Evolutionary conservation across 371 early-diverging fungal species (phyloP).

Genomic region (Rhizopus arrhizus): DNA sequence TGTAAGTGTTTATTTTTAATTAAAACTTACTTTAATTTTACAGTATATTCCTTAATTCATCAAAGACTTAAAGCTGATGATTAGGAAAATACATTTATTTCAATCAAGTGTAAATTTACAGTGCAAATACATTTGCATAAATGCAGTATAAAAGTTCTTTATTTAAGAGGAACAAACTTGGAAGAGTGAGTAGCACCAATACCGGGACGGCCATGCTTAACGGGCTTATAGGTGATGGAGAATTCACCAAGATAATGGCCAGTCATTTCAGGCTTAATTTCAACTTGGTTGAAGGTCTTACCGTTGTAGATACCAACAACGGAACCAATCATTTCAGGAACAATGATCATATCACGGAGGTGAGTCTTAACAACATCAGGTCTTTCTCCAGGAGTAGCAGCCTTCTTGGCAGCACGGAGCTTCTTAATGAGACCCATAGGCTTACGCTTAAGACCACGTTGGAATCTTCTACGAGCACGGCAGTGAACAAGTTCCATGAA

Average conservation of each 20-base stretch:
- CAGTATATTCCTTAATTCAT: too few relatives aligned
- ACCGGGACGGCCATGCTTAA: slow-evolving; percentile 99
- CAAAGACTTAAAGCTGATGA: too few relatives aligned
- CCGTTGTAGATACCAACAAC: slow-evolving; percentile 99
- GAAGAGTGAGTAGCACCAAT: slow-evolving; percentile 98
- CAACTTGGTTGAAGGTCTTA: slow-evolving; percentile 99
- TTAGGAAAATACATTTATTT: too few relatives aligned
- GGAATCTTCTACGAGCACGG: too few relatives aligned
- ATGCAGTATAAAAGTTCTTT: slow-evolving; percentile 28
- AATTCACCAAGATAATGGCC: slow-evolving; percentile 96
- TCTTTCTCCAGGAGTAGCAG: slow-evolving; percentile 56
- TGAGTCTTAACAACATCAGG: too few relatives aligned
- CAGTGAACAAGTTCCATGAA: slow-evolving; percentile 85
- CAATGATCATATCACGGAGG: too few relatives aligned
- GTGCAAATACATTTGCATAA: too few relatives aligned
- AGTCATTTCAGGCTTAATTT: slow-evolving; percentile 99
- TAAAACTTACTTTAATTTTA: too few relatives aligned
- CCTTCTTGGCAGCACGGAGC: slow-evolving; percentile 95
- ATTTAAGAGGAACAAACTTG: slow-evolving; percentile 86
- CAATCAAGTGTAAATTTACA: too few relatives aligned
- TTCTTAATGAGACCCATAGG: slow-evolving; percentile 96
- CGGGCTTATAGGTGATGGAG: slow-evolving; percentile 97
- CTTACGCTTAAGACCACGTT: slow-evolving; percentile 79
- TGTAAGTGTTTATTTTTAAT: too few relatives aligned
- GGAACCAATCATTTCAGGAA: slow-evolving; percentile 35